Base-by-base conservation (phyloP, 78 protist genomes). In the Reticulomyxa filosa region DNA sequence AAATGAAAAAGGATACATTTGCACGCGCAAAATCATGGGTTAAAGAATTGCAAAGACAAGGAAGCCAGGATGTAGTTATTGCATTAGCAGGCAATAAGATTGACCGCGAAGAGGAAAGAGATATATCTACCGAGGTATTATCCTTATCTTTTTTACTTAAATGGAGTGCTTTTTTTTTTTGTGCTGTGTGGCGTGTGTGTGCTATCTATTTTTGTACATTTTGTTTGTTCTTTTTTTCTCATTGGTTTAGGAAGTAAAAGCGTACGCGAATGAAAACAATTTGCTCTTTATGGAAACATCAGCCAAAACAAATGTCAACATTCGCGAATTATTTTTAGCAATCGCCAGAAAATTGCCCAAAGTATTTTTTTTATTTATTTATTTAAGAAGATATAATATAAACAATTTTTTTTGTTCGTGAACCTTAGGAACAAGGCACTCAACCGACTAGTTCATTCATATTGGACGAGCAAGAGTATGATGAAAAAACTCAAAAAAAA, bases 11-110 rank as follows among this genome's bases (percentile, higher is more conserved):
- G 63, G 76, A 71, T 11, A 42, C 76, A 4, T 86, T 90, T 42
- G 67, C 46, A 33, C 81, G 92, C 30, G 95, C 94, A 4, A 79
- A 83, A 63, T 65, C 61, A 8, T 90, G 96, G 96, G 90, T 90
- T n/a, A 69, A 81, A 65, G 95, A 90, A 64, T 72, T 94, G 55
- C 95, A 88, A 67, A 74, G 95, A 10, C 94, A 90, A 56, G 96
- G 89, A 8, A 75, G 65, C 46, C 86, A 92, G 34, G 80, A 86
- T 62, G 80, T 83, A 11, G 86, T 89, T 38, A 85, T 94, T 10
- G 93, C 92, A 3, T 74, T 94, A 23, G 91, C 89, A 0, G 99
- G 96, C 52, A 94, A 94, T 78, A 94, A 94, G 78, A 33, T 70
- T 13, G 99, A 94, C 73, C 65, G 90, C 35, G 67, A 62, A 6